Evolutionary conservation across 23 red algal genomes (phyloP), one percentile per base, ranked within the genome.

Genomic region (Gracilariopsis chorda): DNA sequence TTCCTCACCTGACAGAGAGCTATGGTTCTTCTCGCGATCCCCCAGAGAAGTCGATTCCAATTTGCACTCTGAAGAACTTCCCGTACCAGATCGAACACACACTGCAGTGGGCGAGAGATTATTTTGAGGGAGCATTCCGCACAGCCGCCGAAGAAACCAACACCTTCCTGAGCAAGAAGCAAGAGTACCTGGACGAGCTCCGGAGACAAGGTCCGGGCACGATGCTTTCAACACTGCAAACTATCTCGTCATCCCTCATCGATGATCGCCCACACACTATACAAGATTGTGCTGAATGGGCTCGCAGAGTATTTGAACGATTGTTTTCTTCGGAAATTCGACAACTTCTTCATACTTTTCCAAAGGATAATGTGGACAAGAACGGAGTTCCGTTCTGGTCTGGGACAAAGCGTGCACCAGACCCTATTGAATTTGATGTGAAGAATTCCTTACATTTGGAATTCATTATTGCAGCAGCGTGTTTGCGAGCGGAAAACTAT

Each of bases 51-150:
- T 92, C 90, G 34, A 99, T 99, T 79, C 97, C 97, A 2, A 95
- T 99, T 24, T 99, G 97, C 61, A 99, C 97, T 28, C 83, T 99
- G 57, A 99, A 99, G 86, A 99, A 99, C 52, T 99, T 99, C 60
- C 97, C 97, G 7, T 99, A 99, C 64, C 88, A 93, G 39, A 99
- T 99, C 81, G 97, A 99, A 71, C 97, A 99, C 76, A 99, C 97
- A 17, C 61, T 99, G 71, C 97, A 99, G 71, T 99, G 97, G 97
- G 97, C 97, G 24, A 57, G 97, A 77, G 97, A 99, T 61, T 90
- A 88, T 43, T 99, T 99, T 86, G 97, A 99, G 70, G 97, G 97
- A 10, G 59, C 67, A 8, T 95, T 99, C 52, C 84, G 86, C 13
- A 71, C 84, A 14, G 45, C 90, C 17, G 72, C 93, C 30, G 97